These are phyloP conservation scores for Ogataea angusta DNA, from an alignment of 805 yeast genomes.

Conservation along the genomic window DNA sequence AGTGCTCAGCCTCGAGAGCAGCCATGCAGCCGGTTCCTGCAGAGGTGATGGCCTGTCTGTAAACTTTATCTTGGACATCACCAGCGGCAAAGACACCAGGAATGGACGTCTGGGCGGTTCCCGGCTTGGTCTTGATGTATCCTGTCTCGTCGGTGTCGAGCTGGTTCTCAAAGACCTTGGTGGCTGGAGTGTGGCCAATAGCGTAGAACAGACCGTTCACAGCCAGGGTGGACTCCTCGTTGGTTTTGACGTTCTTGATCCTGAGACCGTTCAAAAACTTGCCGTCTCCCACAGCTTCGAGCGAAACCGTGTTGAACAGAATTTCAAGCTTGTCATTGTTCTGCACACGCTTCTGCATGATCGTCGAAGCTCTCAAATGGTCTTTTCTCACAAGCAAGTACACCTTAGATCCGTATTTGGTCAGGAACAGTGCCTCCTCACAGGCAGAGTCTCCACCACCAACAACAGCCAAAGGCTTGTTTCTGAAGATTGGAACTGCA, in stretches of 20 bases:
- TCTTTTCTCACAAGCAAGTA: slow-evolving; percentile 92
- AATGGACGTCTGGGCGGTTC: slow-evolving; percentile 79
- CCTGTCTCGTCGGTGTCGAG: slow-evolving; percentile 84
- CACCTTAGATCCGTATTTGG: slow-evolving; percentile 97
- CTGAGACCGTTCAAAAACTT: slow-evolving; percentile 65
- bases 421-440: slow-evolving; percentile 95
- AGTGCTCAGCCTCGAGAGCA: slow-evolving; percentile 90
- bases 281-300: slow-evolving; percentile 93
- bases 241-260: slow-evolving; percentile 69
- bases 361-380: slow-evolving; percentile 87
- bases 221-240: slow-evolving; percentile 62
- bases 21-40: slow-evolving; percentile 99
- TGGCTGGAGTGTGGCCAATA: slow-evolving; percentile 96
- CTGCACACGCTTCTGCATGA: slow-evolving; percentile 93
- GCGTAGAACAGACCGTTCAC: slow-evolving; percentile 97
- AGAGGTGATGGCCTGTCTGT: slow-evolving; percentile 98
- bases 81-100: slow-evolving; percentile 97
- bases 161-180: slow-evolving; percentile 73
- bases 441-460: slow-evolving; percentile 99
- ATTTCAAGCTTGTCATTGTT: slow-evolving; percentile 87
- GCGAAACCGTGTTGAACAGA: slow-evolving; percentile 77
- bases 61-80: slow-evolving; percentile 94
- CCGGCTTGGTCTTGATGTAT: slow-evolving; percentile 86
- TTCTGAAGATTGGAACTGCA: slow-evolving; percentile 98
- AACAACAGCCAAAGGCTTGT: slow-evolving; percentile 94